Base-by-base conservation (phyloP, 2,329 filamentous ascomycete genomes). In the Trichothecium roseum region DNA sequence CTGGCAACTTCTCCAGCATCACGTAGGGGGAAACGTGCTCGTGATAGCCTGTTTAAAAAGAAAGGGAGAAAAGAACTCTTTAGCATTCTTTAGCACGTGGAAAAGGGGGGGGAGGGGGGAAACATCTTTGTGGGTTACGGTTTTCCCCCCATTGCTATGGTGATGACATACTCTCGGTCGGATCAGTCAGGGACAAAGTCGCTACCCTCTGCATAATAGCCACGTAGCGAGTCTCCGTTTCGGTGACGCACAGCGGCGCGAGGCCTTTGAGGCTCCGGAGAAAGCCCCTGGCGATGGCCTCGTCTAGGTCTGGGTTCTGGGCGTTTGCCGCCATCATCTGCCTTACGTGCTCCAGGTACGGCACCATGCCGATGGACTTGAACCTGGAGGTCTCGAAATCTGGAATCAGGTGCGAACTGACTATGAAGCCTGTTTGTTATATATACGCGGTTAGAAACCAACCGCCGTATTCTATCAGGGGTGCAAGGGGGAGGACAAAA, bases 91-190 rank as follows among this genome's bases (percentile, higher is more conserved):
- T n/a, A n/a, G n/a, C n/a, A n/a, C n/a, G n/a, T n/a, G n/a, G n/a
- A n/a, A n/a, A n/a, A n/a, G n/a, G n/a, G n/a, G n/a, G n/a, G n/a
- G n/a, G n/a, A n/a, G n/a, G n/a, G n/a, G n/a, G n/a, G n/a, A n/a
- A n/a, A n/a, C n/a, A n/a, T n/a, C n/a, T n/a, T n/a, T n/a, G n/a
- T n/a, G n/a, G n/a, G n/a, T n/a, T n/a, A n/a, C n/a, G n/a, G n/a
- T n/a, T n/a, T n/a, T n/a, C n/a, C n/a, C n/a, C n/a, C n/a, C n/a
- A n/a, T n/a, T n/a, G n/a, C n/a, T n/a, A n/a, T n/a, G n/a, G n/a
- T n/a, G n/a, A n/a, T n/a, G n/a, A 45, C 50, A 35, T 33, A 59
- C 59, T 53, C 35, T 55, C 45, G 3, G 47, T 34, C 4, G 51
- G 44, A 8, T 55, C 48, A 0, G 43, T 42, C 18, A 37, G 40